phyloP scores from a whole-genome alignment of 2,329 filamentous ascomycete species.

The Penicillium sp. region DNA sequence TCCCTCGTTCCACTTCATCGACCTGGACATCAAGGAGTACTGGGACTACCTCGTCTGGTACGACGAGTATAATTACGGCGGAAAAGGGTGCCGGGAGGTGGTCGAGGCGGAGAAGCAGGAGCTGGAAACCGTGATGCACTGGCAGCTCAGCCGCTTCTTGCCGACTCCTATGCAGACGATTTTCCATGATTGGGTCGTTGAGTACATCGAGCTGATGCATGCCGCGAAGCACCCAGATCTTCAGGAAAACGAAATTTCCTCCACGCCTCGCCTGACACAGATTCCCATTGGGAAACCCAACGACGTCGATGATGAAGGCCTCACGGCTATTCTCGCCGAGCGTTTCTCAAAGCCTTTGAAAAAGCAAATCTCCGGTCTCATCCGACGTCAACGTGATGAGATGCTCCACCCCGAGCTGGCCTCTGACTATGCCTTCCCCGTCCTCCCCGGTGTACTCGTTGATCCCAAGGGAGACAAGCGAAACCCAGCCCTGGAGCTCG shows the following conservation, averaged over 20 bases:
- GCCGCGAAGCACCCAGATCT: constrained; percentile 69
- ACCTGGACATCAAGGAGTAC: constrained; percentile 96
- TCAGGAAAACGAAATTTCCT: constrained; percentile 59
- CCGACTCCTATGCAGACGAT: constrained; percentile 76
- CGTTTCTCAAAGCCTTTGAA: constrained; percentile 86
- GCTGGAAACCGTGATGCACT: constrained; percentile 94
- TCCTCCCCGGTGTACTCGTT: constrained; percentile 60
- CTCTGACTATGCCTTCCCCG: constrained; percentile 82
- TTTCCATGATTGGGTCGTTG: constrained; percentile 91
- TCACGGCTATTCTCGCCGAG: constrained; percentile 72
- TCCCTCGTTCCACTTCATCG: constrained; percentile 94
- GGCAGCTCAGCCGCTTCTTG: constrained; percentile 92
- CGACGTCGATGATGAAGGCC: constrained; percentile 63
- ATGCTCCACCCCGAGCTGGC: constrained; percentile 86
- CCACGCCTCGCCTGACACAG: constrained; percentile 64
- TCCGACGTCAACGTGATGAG: constrained; percentile 84
- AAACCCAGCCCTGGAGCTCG: constrained; percentile 84
- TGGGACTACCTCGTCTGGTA: constrained; percentile 99
- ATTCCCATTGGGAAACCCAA: constrained; percentile 61
- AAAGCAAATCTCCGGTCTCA: constrained; percentile 80
- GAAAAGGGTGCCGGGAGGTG: constrained; percentile 85
- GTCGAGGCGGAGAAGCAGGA: constrained; percentile 74
- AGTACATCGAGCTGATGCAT: constrained; percentile 96
- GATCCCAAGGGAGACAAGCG: constrained; percentile 60
- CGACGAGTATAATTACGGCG: constrained; percentile 98